Conservation (phyloP, 805 yeast genomes). For the Metschnikowia similis region DNA sequence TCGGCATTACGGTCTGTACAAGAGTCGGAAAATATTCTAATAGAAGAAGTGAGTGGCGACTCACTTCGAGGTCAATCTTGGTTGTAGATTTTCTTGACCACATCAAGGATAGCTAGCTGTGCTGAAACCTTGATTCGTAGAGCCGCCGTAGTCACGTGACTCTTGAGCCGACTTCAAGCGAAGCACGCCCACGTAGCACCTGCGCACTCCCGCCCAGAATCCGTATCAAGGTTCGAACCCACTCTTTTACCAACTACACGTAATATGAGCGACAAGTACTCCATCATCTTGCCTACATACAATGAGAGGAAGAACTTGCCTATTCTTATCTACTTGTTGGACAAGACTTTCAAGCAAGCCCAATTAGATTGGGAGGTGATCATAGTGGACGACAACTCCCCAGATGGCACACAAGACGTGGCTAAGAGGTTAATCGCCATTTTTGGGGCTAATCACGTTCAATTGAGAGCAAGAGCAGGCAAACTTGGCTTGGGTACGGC, state of each 20-base stretch:
- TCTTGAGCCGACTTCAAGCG: background rate
- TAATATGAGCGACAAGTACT: conserved; percentile 47
- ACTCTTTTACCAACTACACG: background rate
- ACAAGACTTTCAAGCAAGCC: conserved; percentile 58
- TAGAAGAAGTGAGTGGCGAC: conserved; percentile 4
- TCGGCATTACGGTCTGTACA: conserved; percentile 1
- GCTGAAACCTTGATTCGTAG: background rate
- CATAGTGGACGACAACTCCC: conserved; percentile 75
- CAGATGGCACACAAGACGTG: conserved; percentile 76
- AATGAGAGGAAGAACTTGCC: conserved; percentile 66
- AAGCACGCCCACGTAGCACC: background rate
- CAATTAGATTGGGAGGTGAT: conserved; percentile 69
- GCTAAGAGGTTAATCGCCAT: conserved; percentile 56
- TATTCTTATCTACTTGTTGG: conserved; percentile 63
- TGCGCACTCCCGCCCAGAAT: background rate
- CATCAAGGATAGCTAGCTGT: background rate
- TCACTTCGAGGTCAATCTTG: background rate
- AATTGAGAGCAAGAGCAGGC: conserved; percentile 68
- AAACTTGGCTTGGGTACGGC: conserved; percentile 80
- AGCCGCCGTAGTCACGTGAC: background rate
- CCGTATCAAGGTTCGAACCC: background rate
- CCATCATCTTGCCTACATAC: conserved; percentile 73
- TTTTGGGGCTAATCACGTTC: conserved; percentile 58
- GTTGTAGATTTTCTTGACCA: background rate
- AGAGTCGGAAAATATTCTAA: background rate